phyloP scores from a whole-genome alignment of 1,284 basidiomycete genomes.

The Pseudomicrostroma phylloplanum region DNA sequence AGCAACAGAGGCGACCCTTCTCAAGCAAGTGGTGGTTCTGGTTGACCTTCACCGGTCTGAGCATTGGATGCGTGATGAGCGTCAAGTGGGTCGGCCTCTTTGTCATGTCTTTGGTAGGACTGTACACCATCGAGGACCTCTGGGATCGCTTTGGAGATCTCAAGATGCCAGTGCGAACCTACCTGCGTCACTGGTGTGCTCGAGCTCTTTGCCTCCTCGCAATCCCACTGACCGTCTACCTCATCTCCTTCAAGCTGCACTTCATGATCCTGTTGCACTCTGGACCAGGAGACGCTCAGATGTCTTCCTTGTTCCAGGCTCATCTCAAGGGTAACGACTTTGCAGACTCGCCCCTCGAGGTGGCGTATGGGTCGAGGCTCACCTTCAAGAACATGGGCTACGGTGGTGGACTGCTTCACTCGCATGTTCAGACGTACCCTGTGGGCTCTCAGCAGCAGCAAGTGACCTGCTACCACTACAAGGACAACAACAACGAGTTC shows the following conservation, averaged over 20 bases:
- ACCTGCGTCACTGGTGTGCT: conserved; percentile 85
- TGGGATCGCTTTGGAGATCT: conserved; percentile 98
- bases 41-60: conserved; percentile 80
- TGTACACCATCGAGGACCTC: conserved; percentile 94
- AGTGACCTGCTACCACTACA: conserved; percentile 98
- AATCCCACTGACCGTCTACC: conserved; percentile 83
- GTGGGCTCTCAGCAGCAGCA: conserved; percentile 91
- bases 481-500: conserved; percentile 96
- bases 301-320: conserved; percentile 98
- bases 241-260: conserved; percentile 89
- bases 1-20: conserved; percentile 88
- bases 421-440: conserved; percentile 90
- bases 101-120: conserved; percentile 83
- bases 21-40: conserved; percentile 94
- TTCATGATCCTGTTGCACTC: conserved; percentile 89
- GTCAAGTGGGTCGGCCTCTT: conserved; percentile 97
- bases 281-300: conserved; percentile 93
- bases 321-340: conserved; percentile 92
- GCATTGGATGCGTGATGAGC: conserved; percentile 91
- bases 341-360: conserved; percentile 59
- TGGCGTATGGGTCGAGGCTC: conserved; percentile 82
- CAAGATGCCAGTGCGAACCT: conserved; percentile 76
- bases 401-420: conserved; percentile 92
- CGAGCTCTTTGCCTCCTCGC: conserved; percentile 79
- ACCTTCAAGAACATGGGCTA: conserved; percentile 97